These are phyloP conservation scores for Globisporangium radiosum DNA, from an alignment of 352 stramenopile genomes.

Conservation along the genomic window DNA sequence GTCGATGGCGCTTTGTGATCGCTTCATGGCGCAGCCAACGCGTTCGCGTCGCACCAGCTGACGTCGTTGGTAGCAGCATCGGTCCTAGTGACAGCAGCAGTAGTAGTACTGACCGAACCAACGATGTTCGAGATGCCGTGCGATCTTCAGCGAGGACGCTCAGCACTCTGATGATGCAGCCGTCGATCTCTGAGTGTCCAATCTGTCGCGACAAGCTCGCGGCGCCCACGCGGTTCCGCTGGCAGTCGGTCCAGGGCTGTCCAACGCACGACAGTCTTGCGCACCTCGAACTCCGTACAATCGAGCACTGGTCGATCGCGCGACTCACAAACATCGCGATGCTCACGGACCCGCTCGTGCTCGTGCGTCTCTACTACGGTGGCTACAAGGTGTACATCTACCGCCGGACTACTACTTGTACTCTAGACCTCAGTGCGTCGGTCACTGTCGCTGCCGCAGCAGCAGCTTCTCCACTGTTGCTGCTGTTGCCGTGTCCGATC, in stretches of 20 bases:
- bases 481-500: background rate
- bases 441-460: too few species aligned
- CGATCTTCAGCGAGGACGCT: too few species aligned
- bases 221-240: background rate
- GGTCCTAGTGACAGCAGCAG: background rate
- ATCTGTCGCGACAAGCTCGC: background rate
- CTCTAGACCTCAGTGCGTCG: too few species aligned
- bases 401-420: background rate
- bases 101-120: too few species aligned
- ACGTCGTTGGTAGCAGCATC: background rate
- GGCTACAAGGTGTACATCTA: slow-evolving; percentile 19
- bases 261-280: slow-evolving; percentile 11
- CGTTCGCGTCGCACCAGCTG: background rate
- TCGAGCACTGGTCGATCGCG: slow-evolving; percentile 19
- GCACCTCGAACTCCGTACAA: slow-evolving; percentile 16
- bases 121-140: background rate
- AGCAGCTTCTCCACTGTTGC: too few species aligned
- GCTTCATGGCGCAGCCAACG: background rate
- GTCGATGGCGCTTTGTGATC: background rate
- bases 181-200: background rate
- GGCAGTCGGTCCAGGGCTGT: slow-evolving; percentile 10
- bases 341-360: slow-evolving; percentile 22
- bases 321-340: slow-evolving; percentile 26
- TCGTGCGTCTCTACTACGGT: slow-evolving; percentile 15
- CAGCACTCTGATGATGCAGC: background rate